Percentiles rank a stretch among this genome's conserved stretches.
Conservation (phyloP, 2,329 filamentous ascomycete species). For the Arthrocladium fulminans region DNA sequence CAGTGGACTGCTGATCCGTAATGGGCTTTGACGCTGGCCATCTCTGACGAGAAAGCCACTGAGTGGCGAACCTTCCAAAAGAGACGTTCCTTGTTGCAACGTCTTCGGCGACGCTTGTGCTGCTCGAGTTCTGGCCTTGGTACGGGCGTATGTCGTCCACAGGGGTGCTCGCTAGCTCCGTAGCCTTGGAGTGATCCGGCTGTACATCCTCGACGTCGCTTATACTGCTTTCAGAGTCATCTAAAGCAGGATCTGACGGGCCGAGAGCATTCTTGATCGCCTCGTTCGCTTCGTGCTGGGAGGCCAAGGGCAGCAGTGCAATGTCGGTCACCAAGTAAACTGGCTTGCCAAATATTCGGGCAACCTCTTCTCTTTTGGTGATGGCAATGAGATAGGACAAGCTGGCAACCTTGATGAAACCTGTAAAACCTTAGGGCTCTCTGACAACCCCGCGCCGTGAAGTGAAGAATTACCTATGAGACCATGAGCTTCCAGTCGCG, state of each 20-base stretch:
- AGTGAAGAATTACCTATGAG: constrained; percentile 45
- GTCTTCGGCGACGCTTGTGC: constrained; percentile 67
- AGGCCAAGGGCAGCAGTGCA: constrained; percentile 77
- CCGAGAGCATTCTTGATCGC: constrained; percentile 48
- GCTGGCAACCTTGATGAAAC: constrained; percentile 72
- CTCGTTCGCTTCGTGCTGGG: constrained; percentile 61
- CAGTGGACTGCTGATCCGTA: not conserved
- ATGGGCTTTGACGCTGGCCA: constrained; percentile 40
- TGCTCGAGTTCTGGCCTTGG: constrained; percentile 33
- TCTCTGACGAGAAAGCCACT: constrained; percentile 81
- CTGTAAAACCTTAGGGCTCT: constrained; percentile 39
- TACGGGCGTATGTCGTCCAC: constrained; percentile 22
- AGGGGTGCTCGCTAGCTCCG: constrained; percentile 24
- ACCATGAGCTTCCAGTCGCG: constrained; percentile 41
- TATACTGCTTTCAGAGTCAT: constrained; percentile 22
- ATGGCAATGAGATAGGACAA: constrained; percentile 81
- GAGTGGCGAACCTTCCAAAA: constrained; percentile 80
- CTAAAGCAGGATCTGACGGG: constrained; percentile 11
- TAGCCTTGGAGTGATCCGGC: constrained; percentile 17
- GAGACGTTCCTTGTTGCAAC: constrained; percentile 74
- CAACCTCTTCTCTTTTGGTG: constrained; percentile 76
- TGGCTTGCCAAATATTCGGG: constrained; percentile 70
- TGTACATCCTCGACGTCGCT: constrained; percentile 25
- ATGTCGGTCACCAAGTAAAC: constrained; percentile 85
- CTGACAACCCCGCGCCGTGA: not conserved